Percentiles rank a stretch among this genome's conserved stretches.
These are phyloP conservation scores for Fraxinus platypoda DNA, from an alignment of 305 asterid genomes.

Conservation along the genomic window DNA sequence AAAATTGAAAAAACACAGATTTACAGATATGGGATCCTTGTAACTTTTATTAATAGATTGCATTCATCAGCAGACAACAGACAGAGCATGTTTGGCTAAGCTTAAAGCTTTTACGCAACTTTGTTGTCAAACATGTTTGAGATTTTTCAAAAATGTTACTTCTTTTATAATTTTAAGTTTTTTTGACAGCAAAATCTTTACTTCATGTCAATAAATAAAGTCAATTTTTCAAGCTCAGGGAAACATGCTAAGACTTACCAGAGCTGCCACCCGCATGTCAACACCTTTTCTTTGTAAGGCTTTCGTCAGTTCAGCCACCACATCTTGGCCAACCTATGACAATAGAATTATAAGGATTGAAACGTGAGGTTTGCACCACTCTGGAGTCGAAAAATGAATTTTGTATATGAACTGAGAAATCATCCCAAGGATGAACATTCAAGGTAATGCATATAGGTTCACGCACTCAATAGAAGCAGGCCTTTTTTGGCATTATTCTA, in stretches of 20 bases:
- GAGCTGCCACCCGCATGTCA: constrained; percentile 78
- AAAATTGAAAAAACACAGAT: not conserved
- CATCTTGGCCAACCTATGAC: constrained; percentile 82
- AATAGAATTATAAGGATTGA: constrained; percentile 17
- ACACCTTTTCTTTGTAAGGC: constrained; percentile 78
- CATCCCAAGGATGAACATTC: not conserved
- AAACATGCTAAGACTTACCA: constrained; percentile 45
- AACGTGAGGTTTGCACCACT: not conserved
- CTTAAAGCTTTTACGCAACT: not conserved
- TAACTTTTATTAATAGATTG: not conserved
- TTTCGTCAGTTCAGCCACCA: constrained; percentile 70
- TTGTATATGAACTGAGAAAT: not conserved
- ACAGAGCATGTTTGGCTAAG: not conserved
- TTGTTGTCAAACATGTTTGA: not conserved
- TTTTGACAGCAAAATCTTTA: not conserved
- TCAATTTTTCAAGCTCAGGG: not conserved
- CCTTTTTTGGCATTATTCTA: not conserved
- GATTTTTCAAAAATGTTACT: not conserved
- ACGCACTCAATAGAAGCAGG: not conserved
- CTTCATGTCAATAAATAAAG: not conserved
- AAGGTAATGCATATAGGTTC: not conserved
- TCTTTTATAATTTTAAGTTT: not conserved
- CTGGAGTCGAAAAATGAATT: not conserved
- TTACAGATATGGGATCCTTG: not conserved
- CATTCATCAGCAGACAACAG: not conserved